Base-by-base conservation (phyloP, 192 early-diverging fungal genomes). In the Spizellomyces sp. region DNA sequence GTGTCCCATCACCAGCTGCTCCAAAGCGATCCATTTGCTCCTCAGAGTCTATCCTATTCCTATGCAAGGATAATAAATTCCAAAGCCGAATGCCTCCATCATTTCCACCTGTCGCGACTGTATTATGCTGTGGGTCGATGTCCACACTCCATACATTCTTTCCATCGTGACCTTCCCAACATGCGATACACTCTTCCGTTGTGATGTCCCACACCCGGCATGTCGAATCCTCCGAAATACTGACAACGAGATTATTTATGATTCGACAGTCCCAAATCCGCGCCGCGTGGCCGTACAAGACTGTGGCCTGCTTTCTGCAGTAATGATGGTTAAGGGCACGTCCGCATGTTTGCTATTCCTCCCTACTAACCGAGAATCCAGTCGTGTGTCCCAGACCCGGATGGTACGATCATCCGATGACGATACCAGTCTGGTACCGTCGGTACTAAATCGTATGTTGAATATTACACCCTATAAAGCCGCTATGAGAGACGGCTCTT, bases 351-450 rank as follows among this genome's bases (percentile, higher is more conserved):
- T 36, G 27, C 3, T 36, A 36, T 3, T 36, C 27, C 27, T 36
- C 27, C 27, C 27, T 36, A 36, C 27, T 36, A 0, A 36, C 27
- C 27, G 27, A 36, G 27, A 36, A 36, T 36, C 27, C 27, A 36
- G 27, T 10, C 63, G 71, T 9, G 81, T 73, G 4, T 83, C 62
- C 94, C 94, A 96, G 2, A 94, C 52, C 9, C 91, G 85, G 54
- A 94, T 80, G 0, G 93, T 90, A 12, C 94, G 86, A 76, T 96
- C 94, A 58, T 96, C 94, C 1, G 91, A 93, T 5, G 91, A 91
- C 8, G 90, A 90, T 9, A 84, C 81, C 4, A 94, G 22, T 8
- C 67, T 66, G 7, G 48, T 74, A 9, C 88, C 90, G 66, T 89
- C 85, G 12, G 72, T 54, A 63, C 83, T 91, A 66, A 92, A 91